Evolutionary conservation across 805 yeast genomes (phyloP).

Genomic region (Metschnikowia dekortorum): DNA sequence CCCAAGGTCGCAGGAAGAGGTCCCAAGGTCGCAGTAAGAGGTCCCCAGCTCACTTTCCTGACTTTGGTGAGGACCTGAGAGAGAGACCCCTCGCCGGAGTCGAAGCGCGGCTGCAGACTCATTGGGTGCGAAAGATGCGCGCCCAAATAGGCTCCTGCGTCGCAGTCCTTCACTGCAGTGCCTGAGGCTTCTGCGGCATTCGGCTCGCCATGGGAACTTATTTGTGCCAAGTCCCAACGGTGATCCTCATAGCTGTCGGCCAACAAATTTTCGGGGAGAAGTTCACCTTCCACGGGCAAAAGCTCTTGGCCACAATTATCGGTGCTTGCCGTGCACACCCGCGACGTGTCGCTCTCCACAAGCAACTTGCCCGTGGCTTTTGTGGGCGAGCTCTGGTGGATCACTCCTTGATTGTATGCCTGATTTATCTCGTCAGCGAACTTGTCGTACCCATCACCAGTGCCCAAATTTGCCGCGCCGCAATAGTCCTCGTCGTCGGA

Average conservation of each 20-base stretch:
- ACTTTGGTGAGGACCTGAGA: background rate
- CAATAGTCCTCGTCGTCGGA: background rate
- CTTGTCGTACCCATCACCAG: background rate
- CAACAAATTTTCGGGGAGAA: background rate
- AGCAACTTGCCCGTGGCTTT: background rate
- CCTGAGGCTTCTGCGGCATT: background rate
- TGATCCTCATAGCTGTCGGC: background rate
- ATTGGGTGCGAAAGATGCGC: constrained; percentile 2
- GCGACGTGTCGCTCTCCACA: background rate
- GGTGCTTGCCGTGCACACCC: background rate
- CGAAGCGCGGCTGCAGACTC: background rate
- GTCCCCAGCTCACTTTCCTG: background rate
- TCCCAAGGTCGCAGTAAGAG: background rate
- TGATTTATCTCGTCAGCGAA: background rate
- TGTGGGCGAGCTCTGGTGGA: background rate
- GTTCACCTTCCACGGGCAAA: background rate
- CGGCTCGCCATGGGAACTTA: background rate
- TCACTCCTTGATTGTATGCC: background rate
- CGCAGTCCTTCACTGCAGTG: background rate
- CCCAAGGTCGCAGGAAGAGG: background rate
- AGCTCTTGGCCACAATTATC: background rate
- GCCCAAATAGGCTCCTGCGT: background rate
- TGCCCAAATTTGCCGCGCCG: background rate
- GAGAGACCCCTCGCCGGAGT: background rate
- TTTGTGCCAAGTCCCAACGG: background rate